Percentiles rank a stretch among this genome's conserved stretches.
These are phyloP conservation scores for Arthrobotrys musiformis DNA, from an alignment of 2,329 filamentous ascomycete species.

Conservation along the genomic window DNA sequence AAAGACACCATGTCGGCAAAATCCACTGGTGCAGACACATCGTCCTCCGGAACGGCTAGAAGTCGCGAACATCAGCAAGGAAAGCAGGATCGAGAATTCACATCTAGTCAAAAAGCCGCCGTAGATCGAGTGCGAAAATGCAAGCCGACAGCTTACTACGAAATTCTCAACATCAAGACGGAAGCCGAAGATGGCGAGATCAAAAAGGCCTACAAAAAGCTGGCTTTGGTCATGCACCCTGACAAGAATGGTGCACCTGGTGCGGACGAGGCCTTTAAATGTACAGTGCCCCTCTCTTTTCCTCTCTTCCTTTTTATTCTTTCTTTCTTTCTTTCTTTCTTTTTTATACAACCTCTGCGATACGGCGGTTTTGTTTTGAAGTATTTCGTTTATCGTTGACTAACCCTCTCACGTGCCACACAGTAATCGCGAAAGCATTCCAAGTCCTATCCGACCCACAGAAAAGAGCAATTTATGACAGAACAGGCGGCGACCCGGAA, in stretches of 20 bases:
- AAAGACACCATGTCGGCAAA: constrained; percentile 38
- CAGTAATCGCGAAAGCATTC: constrained; percentile 88
- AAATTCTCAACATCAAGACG: constrained; percentile 81
- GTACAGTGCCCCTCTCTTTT: constrained; percentile 62
- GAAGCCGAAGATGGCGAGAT: constrained; percentile 82
- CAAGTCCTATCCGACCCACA: constrained; percentile 92
- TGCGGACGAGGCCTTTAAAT: constrained; percentile 97
- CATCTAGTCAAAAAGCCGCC: constrained; percentile 87
- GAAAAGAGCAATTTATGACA: constrained; percentile 88
- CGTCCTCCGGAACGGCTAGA: constrained; percentile 57
- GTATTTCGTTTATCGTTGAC: neutral
- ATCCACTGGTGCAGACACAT: constrained; percentile 44
- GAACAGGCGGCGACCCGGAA: constrained; percentile 91
- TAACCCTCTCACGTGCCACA: constrained; percentile 14
- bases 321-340: constrained; percentile 5
- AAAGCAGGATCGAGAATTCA: constrained; percentile 80
- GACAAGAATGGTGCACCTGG: constrained; percentile 98
- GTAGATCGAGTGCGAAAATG: constrained; percentile 90
- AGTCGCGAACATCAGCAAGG: constrained; percentile 78
- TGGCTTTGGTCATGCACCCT: constrained; percentile 92
- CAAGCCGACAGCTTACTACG: constrained; percentile 88
- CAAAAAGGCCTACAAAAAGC: constrained; percentile 97
- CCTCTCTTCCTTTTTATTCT: constrained; percentile 2
- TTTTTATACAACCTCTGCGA: neutral
- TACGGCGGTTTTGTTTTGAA: neutral